Evolutionary conservation across 257 asterid species (phyloP).

Genomic region (Penstemon eatonii): DNA sequence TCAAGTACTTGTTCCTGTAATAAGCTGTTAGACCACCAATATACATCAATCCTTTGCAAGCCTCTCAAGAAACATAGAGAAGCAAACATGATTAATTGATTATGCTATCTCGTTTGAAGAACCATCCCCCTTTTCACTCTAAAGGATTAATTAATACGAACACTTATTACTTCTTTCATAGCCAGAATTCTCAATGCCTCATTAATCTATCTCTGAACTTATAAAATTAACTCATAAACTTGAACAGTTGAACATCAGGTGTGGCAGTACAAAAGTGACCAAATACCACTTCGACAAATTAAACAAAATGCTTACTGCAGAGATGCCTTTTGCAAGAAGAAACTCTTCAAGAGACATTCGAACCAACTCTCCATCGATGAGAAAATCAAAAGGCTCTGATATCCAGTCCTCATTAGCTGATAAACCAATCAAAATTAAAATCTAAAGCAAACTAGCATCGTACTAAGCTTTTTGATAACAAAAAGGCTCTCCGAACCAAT

Average conservation of each 20-base stretch:
- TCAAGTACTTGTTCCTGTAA: conserved; percentile 80
- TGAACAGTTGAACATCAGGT: conserved; percentile 19
- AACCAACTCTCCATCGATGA: conserved; percentile 84
- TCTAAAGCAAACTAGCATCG: conserved; percentile 5
- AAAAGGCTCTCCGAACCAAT: too few species aligned
- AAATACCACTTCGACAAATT: neutral
- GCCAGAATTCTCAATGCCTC: neutral
- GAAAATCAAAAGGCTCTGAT: conserved; percentile 84
- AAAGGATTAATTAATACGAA: too few species aligned
- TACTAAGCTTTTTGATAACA: too few species aligned
- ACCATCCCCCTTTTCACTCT: neutral
- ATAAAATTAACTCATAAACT: conserved; percentile 3
- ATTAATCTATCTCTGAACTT: too few species aligned
- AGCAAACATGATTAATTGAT: neutral
- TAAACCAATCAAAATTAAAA: conserved; percentile 9
- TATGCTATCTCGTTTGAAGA: neutral
- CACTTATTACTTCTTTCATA: too few species aligned
- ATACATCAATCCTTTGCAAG: neutral
- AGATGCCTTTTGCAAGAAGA: conserved; percentile 88
- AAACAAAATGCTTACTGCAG: conserved; percentile 58
- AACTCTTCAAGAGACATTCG: conserved; percentile 90
- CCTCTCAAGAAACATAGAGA: conserved; percentile 17
- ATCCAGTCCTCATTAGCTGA: conserved; percentile 67
- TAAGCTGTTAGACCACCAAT: conserved; percentile 11
- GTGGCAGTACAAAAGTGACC: neutral